Percentiles rank a stretch among this genome's conserved stretches.
phyloP scores from a whole-genome alignment of 2,329 filamentous ascomycete species.

The Sporothrix brunneoviolacea region DNA sequence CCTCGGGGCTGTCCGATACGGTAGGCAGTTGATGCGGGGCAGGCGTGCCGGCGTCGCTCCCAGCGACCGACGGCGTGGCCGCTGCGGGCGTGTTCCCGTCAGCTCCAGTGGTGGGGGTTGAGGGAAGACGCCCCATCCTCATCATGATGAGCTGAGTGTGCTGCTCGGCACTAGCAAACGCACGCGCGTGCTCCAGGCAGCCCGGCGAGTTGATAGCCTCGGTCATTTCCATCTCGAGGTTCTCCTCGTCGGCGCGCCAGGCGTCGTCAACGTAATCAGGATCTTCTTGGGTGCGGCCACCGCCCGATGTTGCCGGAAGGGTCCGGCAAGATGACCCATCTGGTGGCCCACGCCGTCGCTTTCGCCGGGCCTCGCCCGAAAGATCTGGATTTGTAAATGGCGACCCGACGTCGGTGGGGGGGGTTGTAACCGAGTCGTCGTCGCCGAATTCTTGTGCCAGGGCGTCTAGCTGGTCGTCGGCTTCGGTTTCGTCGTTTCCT shows the following conservation, averaged over 20 bases:
- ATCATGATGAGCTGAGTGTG: conserved; percentile 32
- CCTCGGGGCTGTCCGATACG: conserved; percentile 55
- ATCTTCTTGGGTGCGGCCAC: conserved; percentile 22
- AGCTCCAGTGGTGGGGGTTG: neutral
- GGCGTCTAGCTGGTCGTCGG: conserved; percentile 30
- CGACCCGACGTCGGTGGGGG: conserved; percentile 3
- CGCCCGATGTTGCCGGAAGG: conserved; percentile 12
- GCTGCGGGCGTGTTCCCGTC: neutral
- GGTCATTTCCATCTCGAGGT: conserved; percentile 63
- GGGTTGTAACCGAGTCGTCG: conserved; percentile 18
- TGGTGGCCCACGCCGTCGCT: conserved; percentile 11
- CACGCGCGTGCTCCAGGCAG: conserved; percentile 48
- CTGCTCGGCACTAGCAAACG: conserved; percentile 52
- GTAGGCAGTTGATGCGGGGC: neutral
- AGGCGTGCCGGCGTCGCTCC: conserved; percentile 1
- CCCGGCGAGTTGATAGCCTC: conserved; percentile 59
- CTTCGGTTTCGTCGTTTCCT: conserved; percentile 7
- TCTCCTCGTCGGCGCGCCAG: conserved; percentile 56
- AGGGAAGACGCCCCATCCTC: conserved; percentile 7
- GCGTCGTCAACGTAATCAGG: conserved; percentile 55
- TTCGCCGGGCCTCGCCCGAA: neutral
- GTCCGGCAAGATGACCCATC: conserved; percentile 19
- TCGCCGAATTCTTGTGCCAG: conserved; percentile 42
- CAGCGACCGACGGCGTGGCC: neutral
- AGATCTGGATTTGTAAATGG: neutral